A percentile compares a stretch with the other conserved stretches of the same genome.
These are phyloP conservation scores for Gamsiella multidivaricata DNA, from an alignment of 192 early-diverging fungal species.

Conservation along the genomic window DNA sequence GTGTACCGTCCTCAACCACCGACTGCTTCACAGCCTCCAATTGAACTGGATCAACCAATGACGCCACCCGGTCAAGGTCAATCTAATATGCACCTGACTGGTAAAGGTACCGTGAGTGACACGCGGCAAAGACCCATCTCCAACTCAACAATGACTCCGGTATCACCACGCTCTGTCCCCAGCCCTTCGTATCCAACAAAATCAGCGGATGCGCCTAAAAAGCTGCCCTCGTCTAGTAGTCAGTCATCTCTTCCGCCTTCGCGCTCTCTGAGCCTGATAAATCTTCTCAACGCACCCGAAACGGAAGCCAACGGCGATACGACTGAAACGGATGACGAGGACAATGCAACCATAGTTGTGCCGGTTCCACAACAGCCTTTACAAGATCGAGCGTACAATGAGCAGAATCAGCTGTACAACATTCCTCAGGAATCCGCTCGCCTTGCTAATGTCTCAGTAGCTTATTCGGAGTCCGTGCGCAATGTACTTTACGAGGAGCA, in stretches of 20 bases:
- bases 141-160: neutral
- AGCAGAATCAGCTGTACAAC: neutral
- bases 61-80: constrained; percentile 14
- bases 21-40: neutral
- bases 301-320: constrained; percentile 3
- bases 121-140: constrained; percentile 7
- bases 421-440: neutral
- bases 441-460: neutral
- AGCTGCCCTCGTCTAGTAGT: neutral
- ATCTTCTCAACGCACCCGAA: constrained; percentile 36
- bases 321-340: constrained; percentile 5
- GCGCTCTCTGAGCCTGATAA: constrained; percentile 36
- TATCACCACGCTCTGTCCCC: neutral
- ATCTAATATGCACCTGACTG: neutral
- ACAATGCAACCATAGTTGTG: neutral
- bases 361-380: neutral
- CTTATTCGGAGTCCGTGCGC: neutral
- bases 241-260: constrained; percentile 14
- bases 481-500: neutral
- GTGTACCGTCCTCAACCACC: constrained; percentile 10
- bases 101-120: neutral
- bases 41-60: constrained; percentile 3
- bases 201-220: neutral
- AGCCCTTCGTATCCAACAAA: neutral
- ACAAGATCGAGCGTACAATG: neutral